Percentiles rank a stretch among this genome's conserved stretches.
Conservation (phyloP, 116 monocot genomes). For the Iris pallida region DNA sequence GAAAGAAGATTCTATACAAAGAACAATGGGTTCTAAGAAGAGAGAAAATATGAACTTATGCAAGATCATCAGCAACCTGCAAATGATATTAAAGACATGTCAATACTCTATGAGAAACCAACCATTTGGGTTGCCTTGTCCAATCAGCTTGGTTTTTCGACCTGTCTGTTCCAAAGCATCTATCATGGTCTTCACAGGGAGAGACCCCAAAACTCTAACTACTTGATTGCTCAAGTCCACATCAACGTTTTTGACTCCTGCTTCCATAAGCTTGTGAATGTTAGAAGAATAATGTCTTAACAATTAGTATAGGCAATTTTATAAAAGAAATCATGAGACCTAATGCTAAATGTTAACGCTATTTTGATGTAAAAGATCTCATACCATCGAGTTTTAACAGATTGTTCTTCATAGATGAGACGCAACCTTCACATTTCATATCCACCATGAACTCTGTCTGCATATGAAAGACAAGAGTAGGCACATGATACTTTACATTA, state of each 20-base stretch:
- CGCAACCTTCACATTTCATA: conserved; percentile 92
- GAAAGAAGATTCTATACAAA: too few species aligned
- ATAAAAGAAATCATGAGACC: neutral
- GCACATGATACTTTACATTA: neutral
- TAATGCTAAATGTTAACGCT: neutral
- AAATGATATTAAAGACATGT: too few species aligned
- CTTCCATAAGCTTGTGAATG: neutral
- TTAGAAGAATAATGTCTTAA: too few species aligned
- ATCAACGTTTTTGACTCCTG: conserved; percentile 72
- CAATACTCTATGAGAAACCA: conserved; percentile 9
- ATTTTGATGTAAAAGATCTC: conserved; percentile 1
- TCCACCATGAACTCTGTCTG: conserved; percentile 97
- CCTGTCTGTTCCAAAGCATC: conserved; percentile 71
- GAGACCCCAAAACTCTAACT: conserved; percentile 67
- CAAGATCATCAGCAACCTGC: too few species aligned
- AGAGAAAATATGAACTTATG: too few species aligned
- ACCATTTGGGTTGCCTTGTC: conserved; percentile 93
- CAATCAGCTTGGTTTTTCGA: conserved; percentile 63
- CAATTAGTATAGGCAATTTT: neutral
- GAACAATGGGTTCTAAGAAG: too few species aligned
- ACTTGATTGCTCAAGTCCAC: conserved; percentile 87
- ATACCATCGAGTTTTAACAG: conserved; percentile 65
- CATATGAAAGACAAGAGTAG: neutral
- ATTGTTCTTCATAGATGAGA: conserved; percentile 68
- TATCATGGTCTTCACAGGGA: conserved; percentile 63